A percentile compares a stretch with the other conserved stretches of the same genome.
These are phyloP conservation scores for Aristolochia californica DNA, from an alignment of 164 flowering plant genomes.

Conservation along the genomic window DNA sequence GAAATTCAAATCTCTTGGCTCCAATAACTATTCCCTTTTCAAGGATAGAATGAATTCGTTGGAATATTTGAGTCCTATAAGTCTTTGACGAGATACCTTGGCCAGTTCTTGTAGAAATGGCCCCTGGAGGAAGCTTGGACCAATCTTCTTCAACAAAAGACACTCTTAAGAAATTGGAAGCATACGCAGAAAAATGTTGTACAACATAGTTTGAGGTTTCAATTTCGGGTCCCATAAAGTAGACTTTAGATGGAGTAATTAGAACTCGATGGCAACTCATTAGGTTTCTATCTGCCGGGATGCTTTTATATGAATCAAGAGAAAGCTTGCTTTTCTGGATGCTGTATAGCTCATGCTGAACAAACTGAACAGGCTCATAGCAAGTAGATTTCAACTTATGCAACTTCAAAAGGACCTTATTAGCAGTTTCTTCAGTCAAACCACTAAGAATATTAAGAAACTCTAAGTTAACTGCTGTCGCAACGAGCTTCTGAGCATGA, in stretches of 20 bases:
- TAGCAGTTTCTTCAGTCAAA: constrained; percentile 31
- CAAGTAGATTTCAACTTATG: constrained; percentile 48
- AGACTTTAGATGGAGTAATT: constrained; percentile 76
- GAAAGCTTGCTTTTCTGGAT: constrained; percentile 11
- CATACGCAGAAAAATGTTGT: constrained; percentile 53
- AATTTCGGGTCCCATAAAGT: constrained; percentile 85
- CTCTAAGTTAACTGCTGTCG: constrained; percentile 33
- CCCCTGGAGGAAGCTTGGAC: constrained; percentile 54
- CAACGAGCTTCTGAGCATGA: constrained; percentile 63
- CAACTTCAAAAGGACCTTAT: constrained; percentile 49
- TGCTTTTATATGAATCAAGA: constrained; percentile 20
- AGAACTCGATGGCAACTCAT: constrained; percentile 80
- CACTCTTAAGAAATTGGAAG: constrained; percentile 77
- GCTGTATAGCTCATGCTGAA: constrained; percentile 26
- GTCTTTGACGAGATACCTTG: constrained; percentile 55
- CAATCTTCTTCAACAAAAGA: constrained; percentile 97
- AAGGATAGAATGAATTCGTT: constrained; percentile 59
- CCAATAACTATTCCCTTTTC: constrained; percentile 71
- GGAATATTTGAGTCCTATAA: constrained; percentile 47
- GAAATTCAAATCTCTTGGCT: constrained; percentile 60
- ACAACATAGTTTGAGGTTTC: constrained; percentile 83
- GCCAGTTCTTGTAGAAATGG: constrained; percentile 39
- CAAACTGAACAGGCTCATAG: constrained; percentile 48
- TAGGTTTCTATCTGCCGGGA: constrained; percentile 26
- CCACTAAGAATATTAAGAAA: constrained; percentile 38